Evolutionary conservation across 2,329 filamentous ascomycete genomes (phyloP), one percentile per base, ranked within the genome.

Genomic region (Dactylellina drechsleri): DNA sequence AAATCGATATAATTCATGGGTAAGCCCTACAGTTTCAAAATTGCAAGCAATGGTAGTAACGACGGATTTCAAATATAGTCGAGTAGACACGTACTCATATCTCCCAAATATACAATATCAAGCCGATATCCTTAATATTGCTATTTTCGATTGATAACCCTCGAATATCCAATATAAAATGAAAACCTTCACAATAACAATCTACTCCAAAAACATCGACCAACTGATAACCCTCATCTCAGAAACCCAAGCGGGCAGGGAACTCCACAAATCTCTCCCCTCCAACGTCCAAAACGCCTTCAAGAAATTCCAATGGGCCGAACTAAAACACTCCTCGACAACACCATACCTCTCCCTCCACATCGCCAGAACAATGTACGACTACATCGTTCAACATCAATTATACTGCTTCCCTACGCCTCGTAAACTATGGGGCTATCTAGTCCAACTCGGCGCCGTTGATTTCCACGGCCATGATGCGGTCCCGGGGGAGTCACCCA

Each of bases 171-270:
- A 7, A 7, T 36, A 13, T 12, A n/a, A 62, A 41, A 28, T 50
- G 50, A 31, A 62, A 53, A 53, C 59, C 40, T 45, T 31, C 49
- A 26, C 49, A 1, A 4, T 61, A 23, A 45, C 50, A 5, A 52
- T 23, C 8, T 65, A 45, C 61, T 40, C 45, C 40, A 23, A 41
- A 45, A 65, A 65, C 26, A 36, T 43, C 15, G 20, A 54, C 40
- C 31, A 23, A 16, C 56, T 56, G 50, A 52, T 65, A 18, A 52
- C 53, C 18, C 50, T 65, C 20, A 43, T 65, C 36, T 47, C 61
- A 2, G 26, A 45, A 26, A 65, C 61, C 52, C 12, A 2, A 15
- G 23, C 2, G 7, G 13, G 50, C n/a, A 20, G 23, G 28, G 20
- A 40, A 18, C 52, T 41, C 40, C 7, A 31, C 26, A 20, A 56